Evolutionary conservation across 2,329 filamentous ascomycete genomes (phyloP).

Genomic region (Alternaria infectoria): DNA sequence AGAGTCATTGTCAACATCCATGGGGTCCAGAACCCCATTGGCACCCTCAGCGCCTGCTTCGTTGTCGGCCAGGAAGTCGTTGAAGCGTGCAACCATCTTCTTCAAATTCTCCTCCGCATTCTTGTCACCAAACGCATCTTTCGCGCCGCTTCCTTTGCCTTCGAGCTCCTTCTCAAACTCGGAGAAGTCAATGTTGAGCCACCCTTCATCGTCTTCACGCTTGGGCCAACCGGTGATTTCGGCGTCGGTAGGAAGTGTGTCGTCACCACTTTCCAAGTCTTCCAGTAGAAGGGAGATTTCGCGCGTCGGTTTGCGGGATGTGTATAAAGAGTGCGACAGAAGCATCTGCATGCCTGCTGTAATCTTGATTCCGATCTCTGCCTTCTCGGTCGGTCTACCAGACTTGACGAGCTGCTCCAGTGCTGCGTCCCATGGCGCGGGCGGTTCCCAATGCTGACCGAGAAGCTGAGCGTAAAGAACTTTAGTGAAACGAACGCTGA

Average conservation of each 20-base stretch:
- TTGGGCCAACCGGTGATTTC: slow-evolving; percentile 76
- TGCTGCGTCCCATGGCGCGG: slow-evolving; percentile 62
- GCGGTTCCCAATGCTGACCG: slow-evolving; percentile 77
- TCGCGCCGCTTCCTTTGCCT: slow-evolving; percentile 48
- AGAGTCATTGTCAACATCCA: slow-evolving; percentile 69
- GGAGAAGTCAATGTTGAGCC: slow-evolving; percentile 89
- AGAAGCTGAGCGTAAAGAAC: slow-evolving; percentile 90
- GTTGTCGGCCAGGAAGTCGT: slow-evolving; percentile 87
- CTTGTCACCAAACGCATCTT: slow-evolving; percentile 64
- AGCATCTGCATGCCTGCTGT: slow-evolving; percentile 92
- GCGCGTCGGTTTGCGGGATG: slow-evolving; percentile 71
- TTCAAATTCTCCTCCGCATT: slow-evolving; percentile 76
- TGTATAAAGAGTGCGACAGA: slow-evolving; percentile 69
- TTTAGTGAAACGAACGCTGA: slow-evolving; percentile 83
- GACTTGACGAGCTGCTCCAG: slow-evolving; percentile 41
- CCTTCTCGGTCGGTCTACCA: slow-evolving; percentile 47
- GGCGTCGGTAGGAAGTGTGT: slow-evolving; percentile 70
- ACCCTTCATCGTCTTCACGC: slow-evolving; percentile 82
- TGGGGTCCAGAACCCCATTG: slow-evolving; percentile 67
- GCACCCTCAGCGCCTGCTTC: slow-evolving; percentile 80
- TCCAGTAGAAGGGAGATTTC: slow-evolving; percentile 79
- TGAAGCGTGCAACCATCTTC: slow-evolving; percentile 93
- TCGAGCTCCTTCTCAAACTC: slow-evolving; percentile 85
- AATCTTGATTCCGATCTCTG: slow-evolving; percentile 85
- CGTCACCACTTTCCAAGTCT: slow-evolving; percentile 75